Percentiles rank a stretch among this genome's conserved stretches.
Evolutionary conservation across 1,139 yeast species (phyloP).

Genomic region (Blastobotrys arbuscula): DNA sequence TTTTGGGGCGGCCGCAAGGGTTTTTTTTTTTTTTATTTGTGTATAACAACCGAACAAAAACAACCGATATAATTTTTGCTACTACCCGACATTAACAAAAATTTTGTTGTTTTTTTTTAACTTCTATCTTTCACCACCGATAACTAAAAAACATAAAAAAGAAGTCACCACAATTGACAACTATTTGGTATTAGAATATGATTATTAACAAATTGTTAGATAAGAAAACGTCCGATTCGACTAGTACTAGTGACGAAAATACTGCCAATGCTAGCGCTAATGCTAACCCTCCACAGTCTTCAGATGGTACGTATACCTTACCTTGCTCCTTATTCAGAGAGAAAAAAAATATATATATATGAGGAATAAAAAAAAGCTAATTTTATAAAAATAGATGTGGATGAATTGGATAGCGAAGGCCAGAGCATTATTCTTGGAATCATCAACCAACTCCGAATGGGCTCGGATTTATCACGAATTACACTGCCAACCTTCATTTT

Average conservation of each 20-base stretch:
- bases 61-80: too few relatives aligned
- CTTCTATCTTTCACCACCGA: too few relatives aligned
- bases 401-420: constrained; percentile 85
- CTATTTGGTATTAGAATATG: too few relatives aligned
- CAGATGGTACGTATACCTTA: constrained; percentile 10
- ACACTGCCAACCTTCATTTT: constrained; percentile 92
- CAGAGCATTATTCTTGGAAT: constrained; percentile 82
- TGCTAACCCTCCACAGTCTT: not conserved
- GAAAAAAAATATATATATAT: too few relatives aligned
- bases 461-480: constrained; percentile 82
- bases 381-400: constrained; percentile 49
- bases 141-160: too few relatives aligned
- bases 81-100: too few relatives aligned
- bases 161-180: too few relatives aligned
- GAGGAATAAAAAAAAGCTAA: not conserved
- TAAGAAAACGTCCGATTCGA: too few relatives aligned
- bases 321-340: not conserved
- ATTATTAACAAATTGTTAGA: constrained; percentile 9
- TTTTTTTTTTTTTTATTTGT: too few relatives aligned
- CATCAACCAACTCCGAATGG: constrained; percentile 86
- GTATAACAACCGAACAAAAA: too few relatives aligned
- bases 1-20: too few relatives aligned
- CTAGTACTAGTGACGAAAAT: not conserved
- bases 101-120: too few relatives aligned
- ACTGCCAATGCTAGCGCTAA: not conserved